A percentile compares a stretch with the other conserved stretches of the same genome.
Conservation (phyloP, 495 filamentous ascomycete genomes). For the Podospora tetraspora region DNA sequence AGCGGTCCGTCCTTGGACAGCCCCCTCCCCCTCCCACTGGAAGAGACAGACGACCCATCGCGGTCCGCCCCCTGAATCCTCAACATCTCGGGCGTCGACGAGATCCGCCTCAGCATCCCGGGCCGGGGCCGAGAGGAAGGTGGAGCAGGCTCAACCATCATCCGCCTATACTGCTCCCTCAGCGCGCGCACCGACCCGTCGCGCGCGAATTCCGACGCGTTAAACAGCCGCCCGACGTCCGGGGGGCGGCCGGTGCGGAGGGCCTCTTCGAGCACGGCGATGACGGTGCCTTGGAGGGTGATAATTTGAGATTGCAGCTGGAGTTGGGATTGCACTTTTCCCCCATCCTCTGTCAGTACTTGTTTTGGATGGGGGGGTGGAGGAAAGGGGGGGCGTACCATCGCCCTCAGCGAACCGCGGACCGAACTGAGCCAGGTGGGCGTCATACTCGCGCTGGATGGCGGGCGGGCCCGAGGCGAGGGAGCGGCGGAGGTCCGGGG, state of each 20-base stretch:
- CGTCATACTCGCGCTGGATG: constrained; percentile 30
- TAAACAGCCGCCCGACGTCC: constrained; percentile 27
- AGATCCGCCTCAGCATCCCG: constrained; percentile 23
- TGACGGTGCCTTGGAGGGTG: constrained; percentile 30
- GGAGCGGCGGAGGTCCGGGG: constrained; percentile 27
- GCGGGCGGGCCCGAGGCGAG: constrained; percentile 25
- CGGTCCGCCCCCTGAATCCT: not conserved
- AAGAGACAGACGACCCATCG: too few relatives aligned
- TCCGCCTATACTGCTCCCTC: constrained; percentile 33
- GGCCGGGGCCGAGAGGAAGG: constrained; percentile 9
- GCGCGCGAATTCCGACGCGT: constrained; percentile 34
- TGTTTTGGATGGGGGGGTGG: not conserved
- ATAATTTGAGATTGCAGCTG: constrained; percentile 36
- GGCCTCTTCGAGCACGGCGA: constrained; percentile 31
- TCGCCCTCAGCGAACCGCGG: constrained; percentile 33
- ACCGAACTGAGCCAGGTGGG: constrained; percentile 24
- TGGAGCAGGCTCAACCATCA: constrained; percentile 18
- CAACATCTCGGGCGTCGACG: constrained; percentile 22
- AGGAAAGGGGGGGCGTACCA: constrained; percentile 14
- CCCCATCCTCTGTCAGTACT: too few relatives aligned
- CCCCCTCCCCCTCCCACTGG: not conserved
- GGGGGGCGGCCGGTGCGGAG: constrained; percentile 23
- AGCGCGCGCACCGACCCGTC: constrained; percentile 32
- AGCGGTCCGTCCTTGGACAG: constrained; percentile 17
- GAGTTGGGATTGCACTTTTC: constrained; percentile 23